Conservation (phyloP, 345 rosid genomes). For the Lagerstroemia speciosa region DNA sequence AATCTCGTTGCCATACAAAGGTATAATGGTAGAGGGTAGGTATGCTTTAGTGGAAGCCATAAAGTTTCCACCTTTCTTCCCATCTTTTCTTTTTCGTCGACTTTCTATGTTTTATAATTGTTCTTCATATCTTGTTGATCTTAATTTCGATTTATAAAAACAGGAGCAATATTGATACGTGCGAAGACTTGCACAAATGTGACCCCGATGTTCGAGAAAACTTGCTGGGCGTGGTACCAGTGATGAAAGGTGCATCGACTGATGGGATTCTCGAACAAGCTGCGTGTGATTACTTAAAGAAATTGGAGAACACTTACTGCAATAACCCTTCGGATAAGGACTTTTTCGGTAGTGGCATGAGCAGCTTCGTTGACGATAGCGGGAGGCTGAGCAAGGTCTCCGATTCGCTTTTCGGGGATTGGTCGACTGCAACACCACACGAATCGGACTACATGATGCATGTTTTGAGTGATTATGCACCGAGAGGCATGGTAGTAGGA, state of each 20-base stretch:
- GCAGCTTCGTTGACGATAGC: background rate
- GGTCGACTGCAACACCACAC: slow-evolving; percentile 4
- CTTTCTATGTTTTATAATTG: background rate
- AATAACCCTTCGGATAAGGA: background rate
- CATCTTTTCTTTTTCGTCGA: too few relatives aligned
- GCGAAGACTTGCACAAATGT: background rate
- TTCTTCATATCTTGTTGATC: background rate
- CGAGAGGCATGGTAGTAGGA: background rate
- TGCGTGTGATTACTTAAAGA: slow-evolving; percentile 7
- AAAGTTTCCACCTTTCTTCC: background rate
- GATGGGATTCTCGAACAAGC: background rate
- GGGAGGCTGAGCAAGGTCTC: background rate
- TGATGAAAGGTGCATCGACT: background rate
- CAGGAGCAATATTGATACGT: background rate
- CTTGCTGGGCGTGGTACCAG: background rate
- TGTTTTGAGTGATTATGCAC: background rate
- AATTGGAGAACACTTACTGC: background rate
- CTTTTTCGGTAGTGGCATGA: background rate
- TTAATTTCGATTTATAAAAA: background rate
- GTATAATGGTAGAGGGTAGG: background rate
- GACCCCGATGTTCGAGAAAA: background rate
- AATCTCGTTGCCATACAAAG: background rate
- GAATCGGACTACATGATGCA: background rate
- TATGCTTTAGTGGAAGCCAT: background rate
- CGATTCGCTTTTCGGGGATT: background rate